Percentiles rank a stretch among this genome's conserved stretches.
phyloP scores from a whole-genome alignment of 495 filamentous ascomycete species.

The Alectoria sarmentosa region DNA sequence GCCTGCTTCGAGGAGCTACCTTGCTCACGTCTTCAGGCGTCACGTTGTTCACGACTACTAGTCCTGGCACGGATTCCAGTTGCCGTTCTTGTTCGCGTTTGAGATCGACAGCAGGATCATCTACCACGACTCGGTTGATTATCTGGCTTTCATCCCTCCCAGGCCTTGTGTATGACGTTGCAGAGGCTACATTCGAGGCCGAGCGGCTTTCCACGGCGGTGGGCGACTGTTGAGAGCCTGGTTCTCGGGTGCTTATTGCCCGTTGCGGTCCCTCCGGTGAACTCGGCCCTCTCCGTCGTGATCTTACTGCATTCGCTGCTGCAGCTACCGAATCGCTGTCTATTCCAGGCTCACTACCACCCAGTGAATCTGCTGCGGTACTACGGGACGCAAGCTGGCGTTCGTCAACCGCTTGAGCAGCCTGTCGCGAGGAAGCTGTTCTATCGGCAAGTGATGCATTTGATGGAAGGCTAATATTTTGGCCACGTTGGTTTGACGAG shows the following conservation, averaged over 20 bases:
- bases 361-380: conserved; percentile 7
- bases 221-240: conserved; percentile 38
- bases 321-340: conserved; percentile 35
- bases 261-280: conserved; percentile 38
- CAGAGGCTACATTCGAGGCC: conserved; percentile 39
- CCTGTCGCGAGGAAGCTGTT: conserved; percentile 17
- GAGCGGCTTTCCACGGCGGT: conserved; percentile 34
- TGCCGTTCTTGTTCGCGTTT: conserved; percentile 69
- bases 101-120: conserved; percentile 72
- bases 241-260: conserved; percentile 42
- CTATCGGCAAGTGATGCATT: conserved; percentile 23
- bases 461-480: conserved; percentile 17
- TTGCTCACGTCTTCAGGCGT: conserved; percentile 56
- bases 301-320: conserved; percentile 39
- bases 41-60: conserved; percentile 47
- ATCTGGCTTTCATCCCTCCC: conserved; percentile 57
- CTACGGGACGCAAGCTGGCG: conserved; percentile 20
- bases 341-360: conserved; percentile 18
- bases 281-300: conserved; percentile 44
- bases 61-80: conserved; percentile 53
- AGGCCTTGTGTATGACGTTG: conserved; percentile 30
- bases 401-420: conserved; percentile 23
- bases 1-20: conserved; percentile 60
- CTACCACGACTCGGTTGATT: conserved; percentile 69
- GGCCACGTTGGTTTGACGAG: conserved; percentile 46